Base-by-base conservation (phyloP, 306 rosid genomes). In the Luffa acutangula region DNA sequence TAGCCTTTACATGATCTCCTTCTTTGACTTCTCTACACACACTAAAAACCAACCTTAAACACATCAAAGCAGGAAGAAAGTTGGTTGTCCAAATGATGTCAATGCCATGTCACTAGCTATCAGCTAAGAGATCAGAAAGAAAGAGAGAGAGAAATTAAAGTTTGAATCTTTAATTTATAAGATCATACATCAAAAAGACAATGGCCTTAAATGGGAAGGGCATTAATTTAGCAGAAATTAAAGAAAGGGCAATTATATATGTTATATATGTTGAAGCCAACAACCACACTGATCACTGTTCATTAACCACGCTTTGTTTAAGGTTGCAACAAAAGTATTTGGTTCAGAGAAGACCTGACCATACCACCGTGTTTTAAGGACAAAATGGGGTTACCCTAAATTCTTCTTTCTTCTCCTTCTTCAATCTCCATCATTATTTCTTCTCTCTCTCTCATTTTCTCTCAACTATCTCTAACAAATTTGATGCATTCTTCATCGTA, bases 301-400 rank as follows among this genome's bases (percentile, higher is more conserved):
- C 77, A 72, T 48, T 3, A 25, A 25, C 42, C 77, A 72, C 57
- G 77, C 77, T 72, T 5, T 71, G 31, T 20, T 10, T 42, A 42
- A 67, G 75, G 52, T 42, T 41, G 75, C 52, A 67, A 67, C 75
- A 67, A 66, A 39, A 39, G 17, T 15, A 12, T 33, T 63, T 60
- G 74, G 56, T 42, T 70, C 5, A 70, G 53, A 70, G 36, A 43
- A 18, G 75, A 69, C 36, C 5, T 43, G 21, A 31, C 77, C 58
- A 72, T 72, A 72, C 77, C 53, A 72, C 37, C 77, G 42, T 72
- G 77, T 72, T 72, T 72, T 13, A 72, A 46, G 77, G 77, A 31
- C 13, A 14, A 67, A 43, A 2, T 41, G 13, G 4, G 58, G 2
- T 36, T 64, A 64, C 18, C 18, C 53, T 36, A n/a, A 65, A 65